These are phyloP conservation scores for Gyrodon lividus DNA, from an alignment of 768 basidiomycete genomes.

Conservation along the genomic window DNA sequence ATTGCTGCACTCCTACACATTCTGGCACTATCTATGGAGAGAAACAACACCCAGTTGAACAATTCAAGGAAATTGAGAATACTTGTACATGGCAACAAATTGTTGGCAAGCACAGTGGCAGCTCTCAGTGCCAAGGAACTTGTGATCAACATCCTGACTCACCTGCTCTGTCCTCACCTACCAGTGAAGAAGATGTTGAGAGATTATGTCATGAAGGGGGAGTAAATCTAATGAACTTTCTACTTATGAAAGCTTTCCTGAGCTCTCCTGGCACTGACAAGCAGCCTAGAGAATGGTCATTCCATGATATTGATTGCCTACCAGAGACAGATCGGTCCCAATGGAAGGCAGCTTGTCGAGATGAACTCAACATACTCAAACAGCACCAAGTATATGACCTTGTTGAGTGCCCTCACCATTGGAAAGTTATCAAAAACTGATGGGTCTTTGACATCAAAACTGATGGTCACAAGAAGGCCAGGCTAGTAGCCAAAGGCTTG, in stretches of 20 bases:
- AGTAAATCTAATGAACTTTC: too few species aligned
- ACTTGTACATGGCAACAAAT: not conserved
- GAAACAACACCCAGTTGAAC: not conserved
- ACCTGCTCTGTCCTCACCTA: too few species aligned
- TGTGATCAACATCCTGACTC: not conserved
- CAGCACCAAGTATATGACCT: not conserved
- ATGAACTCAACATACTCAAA: not conserved
- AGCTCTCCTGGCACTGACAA: not conserved
- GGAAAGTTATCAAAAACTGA: not conserved
- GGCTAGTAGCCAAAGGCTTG: too few species aligned
- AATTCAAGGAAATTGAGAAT: not conserved
- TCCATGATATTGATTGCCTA: not conserved
- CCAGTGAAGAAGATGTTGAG: too few species aligned
- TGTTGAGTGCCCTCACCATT: not conserved
- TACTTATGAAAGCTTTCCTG: too few species aligned
- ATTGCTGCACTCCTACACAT: not conserved
- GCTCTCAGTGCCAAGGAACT: not conserved
- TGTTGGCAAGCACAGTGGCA: too few species aligned
- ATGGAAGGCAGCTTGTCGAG: not conserved
- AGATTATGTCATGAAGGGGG: too few species aligned
- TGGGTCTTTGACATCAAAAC: not conserved
- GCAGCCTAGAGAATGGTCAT: not conserved
- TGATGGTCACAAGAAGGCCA: not conserved
- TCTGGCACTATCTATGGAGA: not conserved
- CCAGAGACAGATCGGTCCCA: not conserved